Conservation (phyloP, 345 rosid genomes). For the Murraya koenigii region DNA sequence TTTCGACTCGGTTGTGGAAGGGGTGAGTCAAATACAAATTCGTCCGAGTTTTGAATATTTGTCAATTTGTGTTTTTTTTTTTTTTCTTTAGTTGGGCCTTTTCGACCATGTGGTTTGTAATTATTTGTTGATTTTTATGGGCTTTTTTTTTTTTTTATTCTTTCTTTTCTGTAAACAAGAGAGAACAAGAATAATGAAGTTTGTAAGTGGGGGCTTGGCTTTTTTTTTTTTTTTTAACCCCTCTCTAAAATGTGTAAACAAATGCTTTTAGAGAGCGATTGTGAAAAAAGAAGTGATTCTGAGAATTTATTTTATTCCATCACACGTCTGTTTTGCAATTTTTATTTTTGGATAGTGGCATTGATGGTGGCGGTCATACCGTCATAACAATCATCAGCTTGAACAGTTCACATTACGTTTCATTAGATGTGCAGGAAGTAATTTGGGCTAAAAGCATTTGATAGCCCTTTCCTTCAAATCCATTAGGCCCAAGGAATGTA, state of each 20-base stretch:
- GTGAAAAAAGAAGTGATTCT: background rate
- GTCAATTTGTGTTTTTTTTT: background rate
- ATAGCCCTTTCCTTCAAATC: background rate
- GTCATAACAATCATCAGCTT: background rate
- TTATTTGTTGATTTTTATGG: background rate
- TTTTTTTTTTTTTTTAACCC: background rate
- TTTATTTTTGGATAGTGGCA: background rate
- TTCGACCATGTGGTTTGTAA: background rate
- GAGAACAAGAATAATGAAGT: background rate
- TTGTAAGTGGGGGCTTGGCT: background rate
- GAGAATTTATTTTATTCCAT: slow-evolving; percentile 1
- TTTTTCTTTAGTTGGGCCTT: background rate
- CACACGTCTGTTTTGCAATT: background rate
- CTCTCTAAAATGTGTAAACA: slow-evolving; percentile 11
- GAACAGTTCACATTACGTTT: background rate
- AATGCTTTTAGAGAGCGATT: background rate
- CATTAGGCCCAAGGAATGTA: background rate
- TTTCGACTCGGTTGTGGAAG: slow-evolving; percentile 22
- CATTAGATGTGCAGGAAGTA: background rate
- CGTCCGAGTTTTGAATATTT: slow-evolving; percentile 43
- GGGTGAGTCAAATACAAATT: slow-evolving; percentile 32
- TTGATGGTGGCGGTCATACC: background rate
- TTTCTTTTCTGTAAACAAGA: background rate
- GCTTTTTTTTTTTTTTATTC: background rate
- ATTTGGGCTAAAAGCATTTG: background rate